Evolutionary conservation across 768 basidiomycete genomes (phyloP).

Genomic region (Podaxis sp.): DNA sequence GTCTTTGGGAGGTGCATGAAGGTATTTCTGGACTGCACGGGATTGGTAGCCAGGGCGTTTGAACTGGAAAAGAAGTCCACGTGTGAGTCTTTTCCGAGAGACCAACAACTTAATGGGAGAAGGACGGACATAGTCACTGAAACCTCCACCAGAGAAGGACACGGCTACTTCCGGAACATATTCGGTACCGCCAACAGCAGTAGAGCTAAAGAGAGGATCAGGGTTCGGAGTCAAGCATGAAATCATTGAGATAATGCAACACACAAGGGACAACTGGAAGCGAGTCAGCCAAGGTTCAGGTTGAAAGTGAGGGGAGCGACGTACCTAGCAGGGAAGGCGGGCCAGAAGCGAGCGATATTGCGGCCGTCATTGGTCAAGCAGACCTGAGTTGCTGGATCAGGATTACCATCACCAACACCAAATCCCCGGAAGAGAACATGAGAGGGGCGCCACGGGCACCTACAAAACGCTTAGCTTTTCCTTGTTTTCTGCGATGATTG

Average conservation of each 20-base stretch:
- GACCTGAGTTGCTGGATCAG: conserved; percentile 43
- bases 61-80: conserved; percentile 33
- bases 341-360: conserved; percentile 50
- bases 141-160: conserved; percentile 69
- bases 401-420: conserved; percentile 63
- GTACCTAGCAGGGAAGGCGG: conserved; percentile 55
- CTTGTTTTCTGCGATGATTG: not conserved
- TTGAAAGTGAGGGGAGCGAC: conserved; percentile 16
- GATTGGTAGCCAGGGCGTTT: conserved; percentile 51
- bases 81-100: not conserved
- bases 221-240: not conserved
- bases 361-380: conserved; percentile 59
- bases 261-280: conserved; percentile 45
- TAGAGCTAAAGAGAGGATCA: conserved; percentile 44
- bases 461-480: conserved; percentile 13
- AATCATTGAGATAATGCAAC: conserved; percentile 10
- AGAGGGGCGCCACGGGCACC: conserved; percentile 65
- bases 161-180: conserved; percentile 56
- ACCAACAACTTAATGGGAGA: not conserved
- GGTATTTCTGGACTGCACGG: conserved; percentile 35
- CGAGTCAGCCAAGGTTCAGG: not conserved
- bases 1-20: conserved; percentile 41
- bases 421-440: conserved; percentile 62
- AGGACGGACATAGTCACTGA: conserved; percentile 57
- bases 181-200: conserved; percentile 64